Evolutionary conservation across 2,329 filamentous ascomycete genomes (phyloP), one percentile per base, ranked within the genome.

Genomic region (Anthostomella pinea): DNA sequence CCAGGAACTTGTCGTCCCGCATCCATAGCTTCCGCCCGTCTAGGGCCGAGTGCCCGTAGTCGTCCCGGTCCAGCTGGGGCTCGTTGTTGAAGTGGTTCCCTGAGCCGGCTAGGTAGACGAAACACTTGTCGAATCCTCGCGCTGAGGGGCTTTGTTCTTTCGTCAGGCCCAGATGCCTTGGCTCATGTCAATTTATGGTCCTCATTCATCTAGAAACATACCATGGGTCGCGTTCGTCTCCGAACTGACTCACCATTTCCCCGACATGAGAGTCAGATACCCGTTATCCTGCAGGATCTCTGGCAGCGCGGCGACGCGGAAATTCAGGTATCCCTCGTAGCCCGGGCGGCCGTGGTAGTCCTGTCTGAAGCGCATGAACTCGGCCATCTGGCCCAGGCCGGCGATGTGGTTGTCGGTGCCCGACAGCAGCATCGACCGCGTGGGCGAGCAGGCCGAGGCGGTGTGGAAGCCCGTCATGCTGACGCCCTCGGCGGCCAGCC

Each of bases 391-490:
- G 0, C 75, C 76, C 1, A 79, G 58, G 1, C 75, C 67, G 5
- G 68, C 68, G 31, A 73, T 72, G 39, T 73, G 73, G 47, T 77
- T 70, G 42, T 79, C 73, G 1, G 75, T 79, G 5, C 76, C 76
- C 0, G 73, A 76, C 63, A 79, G 70, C 39, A 80, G 67, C 76
- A 80, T 79, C 26, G 72, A 68, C 26, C 75, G 58, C 4, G 72
- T 76, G 5, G 76, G 77, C 33, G 73, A 77, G 54, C 75, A 79
- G 39, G 75, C 75, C 13, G 75, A 70, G 1, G 76, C 76, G 1
- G 74, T 71, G 43, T 80, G 75, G 51, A 77, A 79, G 38, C 77
- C 72, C 0, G 75, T 79, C 43, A 79, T 72, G 2, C 72, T 67
- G 9, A 79, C 50, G 8, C 75, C 69, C 25, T 66, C 55, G 26